Conservation (phyloP, 768 basidiomycete genomes). For the Pulveroboletus sp. region DNA sequence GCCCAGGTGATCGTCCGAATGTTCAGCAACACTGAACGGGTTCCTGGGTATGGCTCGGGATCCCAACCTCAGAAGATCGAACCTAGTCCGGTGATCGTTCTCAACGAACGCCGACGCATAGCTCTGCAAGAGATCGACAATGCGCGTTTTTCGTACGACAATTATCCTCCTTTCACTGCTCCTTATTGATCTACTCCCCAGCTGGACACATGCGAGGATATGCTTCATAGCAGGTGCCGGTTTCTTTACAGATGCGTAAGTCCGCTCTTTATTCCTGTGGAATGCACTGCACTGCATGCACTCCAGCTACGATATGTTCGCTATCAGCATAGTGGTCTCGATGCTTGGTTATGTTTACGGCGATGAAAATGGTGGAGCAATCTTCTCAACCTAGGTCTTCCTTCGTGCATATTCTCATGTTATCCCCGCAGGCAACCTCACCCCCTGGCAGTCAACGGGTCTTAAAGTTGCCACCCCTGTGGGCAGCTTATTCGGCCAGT, state of each 20-base stretch:
- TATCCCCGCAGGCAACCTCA: conserved; percentile 29
- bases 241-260: conserved; percentile 83
- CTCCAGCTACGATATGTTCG: conserved; percentile 71
- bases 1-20: conserved; percentile 10
- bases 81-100: conserved; percentile 18
- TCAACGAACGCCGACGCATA: conserved; percentile 68
- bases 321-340: conserved; percentile 76
- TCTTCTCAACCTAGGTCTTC: background rate
- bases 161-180: background rate
- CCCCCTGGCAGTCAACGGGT: conserved; percentile 64
- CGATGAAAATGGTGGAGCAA: conserved; percentile 23
- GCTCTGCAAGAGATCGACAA: conserved; percentile 84
- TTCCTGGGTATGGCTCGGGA: background rate
- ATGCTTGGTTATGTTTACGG: conserved; percentile 85
- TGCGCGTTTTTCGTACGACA: conserved; percentile 71
- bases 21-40: conserved; percentile 2
- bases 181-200: conserved; percentile 19
- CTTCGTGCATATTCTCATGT: background rate
- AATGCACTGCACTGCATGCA: background rate
- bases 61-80: background rate
- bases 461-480: conserved; percentile 74
- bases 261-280: conserved; percentile 5
- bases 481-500: conserved; percentile 68
- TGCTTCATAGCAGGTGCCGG: conserved; percentile 68
- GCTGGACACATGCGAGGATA: conserved; percentile 81